Evolutionary conservation across 2,329 filamentous ascomycete species (phyloP), one percentile per base, ranked within the genome.

Genomic region (Cytospora paraplurivora): DNA sequence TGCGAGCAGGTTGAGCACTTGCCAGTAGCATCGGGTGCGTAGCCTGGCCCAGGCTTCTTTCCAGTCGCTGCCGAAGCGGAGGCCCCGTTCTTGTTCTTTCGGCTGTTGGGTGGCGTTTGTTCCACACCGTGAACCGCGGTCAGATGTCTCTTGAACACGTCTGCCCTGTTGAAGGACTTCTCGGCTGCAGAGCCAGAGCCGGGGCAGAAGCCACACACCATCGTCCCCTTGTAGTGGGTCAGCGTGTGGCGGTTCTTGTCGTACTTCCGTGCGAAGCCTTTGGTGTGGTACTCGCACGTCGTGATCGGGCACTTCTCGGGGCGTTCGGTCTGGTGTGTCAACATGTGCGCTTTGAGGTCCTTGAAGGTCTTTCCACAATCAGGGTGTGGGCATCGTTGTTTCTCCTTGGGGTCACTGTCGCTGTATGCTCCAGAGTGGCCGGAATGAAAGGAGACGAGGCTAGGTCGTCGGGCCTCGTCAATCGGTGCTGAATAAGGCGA

Each of bases 161-260:
- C 93, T 64, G 93, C 93, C 62, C 93, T 87, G 80, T 97, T 97
- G 75, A 97, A 97, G 68, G 91, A 94, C 85, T 97, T 97, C 78
- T 97, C 93, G 1, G 90, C 90, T 8, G 92, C 86, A 5, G 92
- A 94, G 4, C 93, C 93, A 34, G 91, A 92, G 38, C 92, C 92
- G 1, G 93, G 92, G 71, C 93, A 97, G 79, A 97, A 97, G 35
- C 92, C 93, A 73, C 93, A 97, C 32, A 97, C 92, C 93, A 97
- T 97, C 56, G 91, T 97, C 49, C 93, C 93, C 79, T 97, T 97
- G 84, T 97, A 97, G 76, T 97, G 93, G 6, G 93, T 97, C 67
- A 97, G 78, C 6, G 93, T 96, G 76, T 97, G 93, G 52, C 93
- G 83, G 78, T 97, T 97, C 83, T 96, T 96, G 81, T 97, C 93